Evolutionary conservation across 352 stramenopile species (phyloP), one percentile per base, ranked within the genome.

Genomic region (Peronospora belbahrii): DNA sequence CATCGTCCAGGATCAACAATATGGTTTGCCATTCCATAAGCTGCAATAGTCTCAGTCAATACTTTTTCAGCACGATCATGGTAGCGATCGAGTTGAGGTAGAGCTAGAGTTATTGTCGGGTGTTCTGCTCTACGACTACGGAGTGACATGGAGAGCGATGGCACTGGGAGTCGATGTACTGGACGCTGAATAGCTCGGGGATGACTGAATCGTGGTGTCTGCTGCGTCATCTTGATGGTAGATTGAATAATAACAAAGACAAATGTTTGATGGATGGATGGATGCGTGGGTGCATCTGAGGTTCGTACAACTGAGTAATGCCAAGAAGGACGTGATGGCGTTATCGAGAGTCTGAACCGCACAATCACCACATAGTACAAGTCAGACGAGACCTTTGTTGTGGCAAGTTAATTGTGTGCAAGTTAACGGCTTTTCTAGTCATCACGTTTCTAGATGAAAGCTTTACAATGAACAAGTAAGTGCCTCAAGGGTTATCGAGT

Each of bases 21-120:
- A 13, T 38, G 38, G 15, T 59, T 41, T 4, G 67, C 35, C 8
- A 51, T 18, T 6, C 43, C 28, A 28, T 76, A 79, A 2, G 55
- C 59, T 23, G 42, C 28, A 13, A 83, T 61, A 2, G 70, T 77
- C 24, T 62, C 25, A 1, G 41, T 52, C 8, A 83, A 52, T 11
- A 45, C 52, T 4, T 49, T 43, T 30, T 74, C 63, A 3, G 67
- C 65, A 10, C 39, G 44, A 7, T 67, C 48, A 31, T 74, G 62
- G 46, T 59, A 79, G 7, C 34, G 53, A 28, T 74, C 62, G 6
- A 82, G 67, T 33, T 73, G 61, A 9, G 48, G 43, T 13, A 60
- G 22, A 2, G 41, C 38, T 31, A 69, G 43, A 4, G 13, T 34
- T 28, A 62, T 27, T 13, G 41, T 42, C n/a, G 48, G 42, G 17